Evolutionary conservation across 129 eudicot species (phyloP), one percentile per base, ranked within the genome.

Genomic region (Pittosporum tobira): DNA sequence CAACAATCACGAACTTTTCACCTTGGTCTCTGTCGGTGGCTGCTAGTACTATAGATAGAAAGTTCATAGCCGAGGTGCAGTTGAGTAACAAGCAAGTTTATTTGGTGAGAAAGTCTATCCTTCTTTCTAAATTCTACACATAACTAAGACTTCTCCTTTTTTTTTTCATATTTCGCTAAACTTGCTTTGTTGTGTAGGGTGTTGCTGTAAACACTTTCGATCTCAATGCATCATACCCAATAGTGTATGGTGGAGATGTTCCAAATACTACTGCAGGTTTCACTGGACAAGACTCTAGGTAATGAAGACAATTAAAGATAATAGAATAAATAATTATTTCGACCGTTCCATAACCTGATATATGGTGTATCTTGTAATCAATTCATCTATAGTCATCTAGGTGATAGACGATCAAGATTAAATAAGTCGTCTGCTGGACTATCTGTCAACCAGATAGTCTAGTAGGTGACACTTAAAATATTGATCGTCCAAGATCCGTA

Each of bases 1-100:
- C 6, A 30, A 37, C 75, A 9, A 25, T 62, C 26, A 3, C 57
- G 1, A 81, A 77, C 29, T 14, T 65, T 9, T 63, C 87, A 1
- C 87, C 87, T 5, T 81, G 87, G 87, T 25, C 65, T 1, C 68
- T 81, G 6, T 54, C 83, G 0, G 87, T 81, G 21, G 87, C 87
- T 46, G 87, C 87, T n/a, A 73, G 72, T 31, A 58, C 68, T 51
- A 76, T 76, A 3, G 74, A 73, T 23, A 59, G 78, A 65, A 64
- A 64, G 27, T 71, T 79, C 31, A 7, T 58, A 20, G 40, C 78
- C 8, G 20, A 20, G 22, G 78, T 79, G 3, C 18, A 24, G 5
- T 19, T 79, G 58, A 75, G 85, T 2, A 64, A 75, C 48, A 43
- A 44, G 27, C 20, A 30, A 9, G 51, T 57, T 57, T 71, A 66